Conservation (phyloP, 495 filamentous ascomycete genomes). For the Penicillium longicatenatum region DNA sequence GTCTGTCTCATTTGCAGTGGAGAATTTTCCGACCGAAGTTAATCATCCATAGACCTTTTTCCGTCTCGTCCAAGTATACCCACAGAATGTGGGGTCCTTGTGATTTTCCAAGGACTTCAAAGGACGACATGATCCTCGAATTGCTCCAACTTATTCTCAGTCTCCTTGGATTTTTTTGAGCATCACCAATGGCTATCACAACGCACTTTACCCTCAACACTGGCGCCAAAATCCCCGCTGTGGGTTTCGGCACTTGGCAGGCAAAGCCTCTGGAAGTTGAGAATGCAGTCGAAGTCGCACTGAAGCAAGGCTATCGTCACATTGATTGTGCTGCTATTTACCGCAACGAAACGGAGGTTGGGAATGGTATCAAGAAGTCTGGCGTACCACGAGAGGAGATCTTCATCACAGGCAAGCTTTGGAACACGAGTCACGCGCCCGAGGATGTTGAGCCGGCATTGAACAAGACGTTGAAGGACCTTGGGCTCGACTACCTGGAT, state of each 20-base stretch:
- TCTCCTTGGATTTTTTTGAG: not conserved
- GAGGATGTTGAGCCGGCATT: constrained; percentile 46
- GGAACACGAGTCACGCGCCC: constrained; percentile 39
- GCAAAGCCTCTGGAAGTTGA: constrained; percentile 38
- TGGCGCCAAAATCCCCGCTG: constrained; percentile 40
- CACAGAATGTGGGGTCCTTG: too few species aligned
- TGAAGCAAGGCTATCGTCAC: constrained; percentile 66
- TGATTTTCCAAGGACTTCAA: not conserved
- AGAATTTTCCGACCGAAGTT: too few species aligned
- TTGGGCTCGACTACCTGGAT: constrained; percentile 69
- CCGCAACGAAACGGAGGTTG: constrained; percentile 67
- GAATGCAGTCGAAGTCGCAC: constrained; percentile 38
- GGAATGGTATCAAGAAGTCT: constrained; percentile 58
- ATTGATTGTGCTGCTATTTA: constrained; percentile 74
- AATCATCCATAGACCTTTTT: too few species aligned
- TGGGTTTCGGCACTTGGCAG: constrained; percentile 41
- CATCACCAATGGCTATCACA: constrained; percentile 34
- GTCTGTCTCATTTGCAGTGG: too few species aligned
- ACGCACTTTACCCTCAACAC: constrained; percentile 47
- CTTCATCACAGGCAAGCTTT: constrained; percentile 75
- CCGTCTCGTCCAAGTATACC: too few species aligned
- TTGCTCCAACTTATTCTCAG: not conserved
- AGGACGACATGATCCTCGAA: not conserved
- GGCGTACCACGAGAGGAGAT: constrained; percentile 62
- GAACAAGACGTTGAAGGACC: constrained; percentile 54